These are phyloP conservation scores for Trichophyton equinum DNA, from an alignment of 2,329 filamentous ascomycete species.

Conservation along the genomic window DNA sequence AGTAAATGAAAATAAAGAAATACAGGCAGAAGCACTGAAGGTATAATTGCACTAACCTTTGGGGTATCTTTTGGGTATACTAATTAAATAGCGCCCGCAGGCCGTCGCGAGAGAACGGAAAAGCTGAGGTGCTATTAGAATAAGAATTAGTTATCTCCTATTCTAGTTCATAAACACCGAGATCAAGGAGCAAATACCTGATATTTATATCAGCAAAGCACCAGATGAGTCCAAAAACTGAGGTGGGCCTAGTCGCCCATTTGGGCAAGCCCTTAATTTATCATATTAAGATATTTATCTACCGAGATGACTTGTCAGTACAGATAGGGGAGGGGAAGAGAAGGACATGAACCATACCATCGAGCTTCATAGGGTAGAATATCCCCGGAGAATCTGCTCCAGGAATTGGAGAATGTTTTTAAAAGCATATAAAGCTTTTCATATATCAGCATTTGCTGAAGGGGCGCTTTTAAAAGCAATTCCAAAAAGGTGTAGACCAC, in stretches of 20 bases:
- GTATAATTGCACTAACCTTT: too few relatives aligned
- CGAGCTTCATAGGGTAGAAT: too few relatives aligned
- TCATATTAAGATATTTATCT: neutral
- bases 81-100: too few relatives aligned
- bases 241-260: neutral
- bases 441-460: neutral
- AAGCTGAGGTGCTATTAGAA: too few relatives aligned
- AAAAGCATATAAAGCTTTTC: neutral
- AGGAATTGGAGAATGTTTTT: neutral
- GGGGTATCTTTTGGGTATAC: too few relatives aligned
- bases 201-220: neutral
- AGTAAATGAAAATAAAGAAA: too few relatives aligned
- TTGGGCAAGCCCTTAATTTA: neutral
- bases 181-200: neutral
- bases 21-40: too few relatives aligned
- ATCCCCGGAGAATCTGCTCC: neutral
- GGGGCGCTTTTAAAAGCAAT: neutral
- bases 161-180: neutral
- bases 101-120: too few relatives aligned
- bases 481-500: neutral
- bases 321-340: too few relatives aligned
- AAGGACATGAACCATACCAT: too few relatives aligned
- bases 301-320: neutral
- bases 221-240: neutral
- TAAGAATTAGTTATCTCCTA: neutral